phyloP scores from a whole-genome alignment of 2,329 filamentous ascomycete species.

The Penicillium sp. region DNA sequence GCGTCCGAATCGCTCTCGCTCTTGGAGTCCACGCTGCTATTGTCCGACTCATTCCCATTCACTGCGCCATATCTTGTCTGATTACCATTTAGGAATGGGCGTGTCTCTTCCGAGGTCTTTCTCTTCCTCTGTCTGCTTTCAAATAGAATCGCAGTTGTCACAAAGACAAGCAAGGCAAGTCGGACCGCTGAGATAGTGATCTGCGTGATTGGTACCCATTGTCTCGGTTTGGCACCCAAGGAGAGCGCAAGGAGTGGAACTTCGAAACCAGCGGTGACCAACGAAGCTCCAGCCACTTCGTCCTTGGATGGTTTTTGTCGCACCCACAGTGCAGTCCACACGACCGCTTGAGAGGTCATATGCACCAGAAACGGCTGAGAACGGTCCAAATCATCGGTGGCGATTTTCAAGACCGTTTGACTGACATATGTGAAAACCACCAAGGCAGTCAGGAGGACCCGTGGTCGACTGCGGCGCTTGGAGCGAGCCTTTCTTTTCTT shows the following conservation, averaged over 20 bases:
- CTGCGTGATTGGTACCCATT: constrained; percentile 7
- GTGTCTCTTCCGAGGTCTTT: constrained; percentile 1
- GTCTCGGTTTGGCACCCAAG: constrained; percentile 1
- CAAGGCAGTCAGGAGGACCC: neutral
- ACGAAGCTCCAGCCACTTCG: constrained; percentile 2
- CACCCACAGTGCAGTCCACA: constrained; percentile 4
- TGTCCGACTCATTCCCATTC: constrained; percentile 1
- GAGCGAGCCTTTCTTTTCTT: constrained; percentile 5
- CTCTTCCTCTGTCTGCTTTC: constrained; percentile 1
- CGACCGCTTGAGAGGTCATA: constrained; percentile 6
- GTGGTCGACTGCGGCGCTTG: neutral
- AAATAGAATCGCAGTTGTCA: neutral
- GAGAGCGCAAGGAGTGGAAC: constrained; percentile 8
- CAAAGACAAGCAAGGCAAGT: neutral
- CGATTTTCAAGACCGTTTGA: constrained; percentile 1
- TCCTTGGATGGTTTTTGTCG: constrained; percentile 1
- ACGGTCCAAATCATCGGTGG: constrained; percentile 4
- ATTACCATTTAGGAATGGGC: constrained; percentile 4
- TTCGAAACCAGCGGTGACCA: constrained; percentile 9
- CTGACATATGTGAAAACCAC: constrained; percentile 5
- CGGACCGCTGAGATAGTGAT: neutral
- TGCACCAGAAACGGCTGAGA: constrained; percentile 7
- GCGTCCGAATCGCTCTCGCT: constrained; percentile 5
- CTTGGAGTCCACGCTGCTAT: constrained; percentile 2
- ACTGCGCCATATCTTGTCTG: neutral